A percentile compares a stretch with the other conserved stretches of the same genome.
Evolutionary conservation across 495 filamentous ascomycete species (phyloP).

Genomic region (Tetracladium setigerum): DNA sequence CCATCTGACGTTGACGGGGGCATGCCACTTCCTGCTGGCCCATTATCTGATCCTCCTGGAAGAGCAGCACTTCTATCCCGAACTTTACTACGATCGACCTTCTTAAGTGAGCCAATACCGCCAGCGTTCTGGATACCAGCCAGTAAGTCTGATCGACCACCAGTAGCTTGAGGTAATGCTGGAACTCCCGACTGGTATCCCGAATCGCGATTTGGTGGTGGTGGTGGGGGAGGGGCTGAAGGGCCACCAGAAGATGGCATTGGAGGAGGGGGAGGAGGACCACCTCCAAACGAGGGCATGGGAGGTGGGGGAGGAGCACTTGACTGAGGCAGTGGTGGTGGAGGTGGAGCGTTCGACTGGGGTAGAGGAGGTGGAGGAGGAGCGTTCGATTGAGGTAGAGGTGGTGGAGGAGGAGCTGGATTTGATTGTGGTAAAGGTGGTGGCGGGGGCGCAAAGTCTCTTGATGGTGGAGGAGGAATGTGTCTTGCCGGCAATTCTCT

Average conservation of each 20-base stretch:
- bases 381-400: constrained; percentile 15
- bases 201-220: constrained; percentile 60
- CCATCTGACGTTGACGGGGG: constrained; percentile 34
- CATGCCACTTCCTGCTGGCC: constrained; percentile 46
- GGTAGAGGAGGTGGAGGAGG: constrained; percentile 31
- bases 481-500: not conserved
- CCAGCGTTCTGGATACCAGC: constrained; percentile 77
- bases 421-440: constrained; percentile 22
- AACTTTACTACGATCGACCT: constrained; percentile 70
- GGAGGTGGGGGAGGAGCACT: constrained; percentile 17
- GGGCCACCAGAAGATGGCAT: constrained; percentile 28
- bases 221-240: constrained; percentile 56
- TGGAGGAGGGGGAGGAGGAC: constrained; percentile 43
- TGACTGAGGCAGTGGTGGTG: constrained; percentile 26
- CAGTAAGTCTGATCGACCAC: constrained; percentile 58
- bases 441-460: constrained; percentile 8
- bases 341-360: constrained; percentile 29
- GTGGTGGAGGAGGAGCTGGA: constrained; percentile 21
- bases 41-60: constrained; percentile 46
- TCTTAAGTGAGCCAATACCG: constrained; percentile 66
- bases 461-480: constrained; percentile 30
- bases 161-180: constrained; percentile 40
- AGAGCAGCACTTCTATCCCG: constrained; percentile 73
- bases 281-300: constrained; percentile 22
- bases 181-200: constrained; percentile 51